These are phyloP conservation scores for Phialocephala subalpina DNA, from an alignment of 2,329 filamentous ascomycete species.

Conservation along the genomic window DNA sequence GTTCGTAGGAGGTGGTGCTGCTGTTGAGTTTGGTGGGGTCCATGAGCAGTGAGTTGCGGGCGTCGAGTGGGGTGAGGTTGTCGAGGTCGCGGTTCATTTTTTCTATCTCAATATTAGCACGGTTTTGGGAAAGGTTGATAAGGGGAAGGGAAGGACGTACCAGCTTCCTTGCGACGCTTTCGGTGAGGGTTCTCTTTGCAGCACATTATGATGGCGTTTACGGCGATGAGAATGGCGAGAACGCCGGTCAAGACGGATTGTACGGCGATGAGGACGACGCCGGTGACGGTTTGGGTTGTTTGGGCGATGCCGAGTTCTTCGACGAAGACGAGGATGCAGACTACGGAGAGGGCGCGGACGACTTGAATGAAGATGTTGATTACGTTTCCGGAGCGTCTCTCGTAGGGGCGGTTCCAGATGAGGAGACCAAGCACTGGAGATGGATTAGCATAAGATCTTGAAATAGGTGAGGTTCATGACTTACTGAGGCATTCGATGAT, in stretches of 20 bases:
- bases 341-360: constrained; percentile 87
- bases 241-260: constrained; percentile 85
- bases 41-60: constrained; percentile 81
- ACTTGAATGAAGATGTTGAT: constrained; percentile 94
- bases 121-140: constrained; percentile 23
- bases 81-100: constrained; percentile 81
- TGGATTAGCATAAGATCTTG: constrained; percentile 42
- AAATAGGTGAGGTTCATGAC: constrained; percentile 11
- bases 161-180: constrained; percentile 86
- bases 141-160: constrained; percentile 61
- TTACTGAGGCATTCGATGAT: constrained; percentile 73
- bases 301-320: constrained; percentile 89
- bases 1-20: constrained; percentile 26
- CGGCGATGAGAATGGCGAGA: constrained; percentile 85
- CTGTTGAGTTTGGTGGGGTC: constrained; percentile 36
- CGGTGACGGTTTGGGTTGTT: constrained; percentile 93
- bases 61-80: constrained; percentile 84
- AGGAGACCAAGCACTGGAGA: constrained; percentile 73
- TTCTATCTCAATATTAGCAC: constrained; percentile 56
- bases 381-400: constrained; percentile 85
- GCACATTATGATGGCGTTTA: constrained; percentile 86
- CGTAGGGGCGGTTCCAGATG: constrained; percentile 85
- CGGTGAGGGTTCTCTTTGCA: constrained; percentile 91
- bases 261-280: constrained; percentile 91
- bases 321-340: constrained; percentile 91